phyloP scores from a whole-genome alignment of 2,329 filamentous ascomycete genomes.

The Claviceps capensis region DNA sequence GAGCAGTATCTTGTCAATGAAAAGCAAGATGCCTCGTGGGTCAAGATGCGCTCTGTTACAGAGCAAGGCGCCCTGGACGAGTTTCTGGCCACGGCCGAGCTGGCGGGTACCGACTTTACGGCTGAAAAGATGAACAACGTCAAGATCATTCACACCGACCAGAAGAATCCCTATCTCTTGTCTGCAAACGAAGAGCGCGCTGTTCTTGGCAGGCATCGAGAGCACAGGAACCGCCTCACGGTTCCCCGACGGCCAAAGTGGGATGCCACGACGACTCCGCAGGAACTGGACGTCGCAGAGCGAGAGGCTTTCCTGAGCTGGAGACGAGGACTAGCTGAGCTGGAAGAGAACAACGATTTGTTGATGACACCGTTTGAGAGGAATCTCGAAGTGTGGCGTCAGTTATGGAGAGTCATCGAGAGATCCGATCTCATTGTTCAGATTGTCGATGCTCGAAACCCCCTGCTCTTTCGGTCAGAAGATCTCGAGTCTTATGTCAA shows the following conservation, averaged over 20 bases:
- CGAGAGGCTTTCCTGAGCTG: conserved; percentile 72
- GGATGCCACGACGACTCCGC: conserved; percentile 72
- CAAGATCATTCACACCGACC: conserved; percentile 94
- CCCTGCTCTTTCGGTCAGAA: conserved; percentile 83
- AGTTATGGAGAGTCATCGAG: conserved; percentile 96
- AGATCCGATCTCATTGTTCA: conserved; percentile 90
- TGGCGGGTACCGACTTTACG: conserved; percentile 97
- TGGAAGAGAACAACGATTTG: conserved; percentile 87
- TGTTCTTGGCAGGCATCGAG: conserved; percentile 66
- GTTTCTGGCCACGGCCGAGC: conserved; percentile 86
- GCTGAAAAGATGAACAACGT: conserved; percentile 98
- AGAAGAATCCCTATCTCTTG: conserved; percentile 88
- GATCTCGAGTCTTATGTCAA: conserved; percentile 92
- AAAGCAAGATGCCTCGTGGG: conserved; percentile 83
- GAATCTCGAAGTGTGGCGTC: conserved; percentile 94
- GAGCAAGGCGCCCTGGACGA: conserved; percentile 95
- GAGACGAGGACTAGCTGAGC: conserved; percentile 78
- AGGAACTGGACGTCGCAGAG: conserved; percentile 68
- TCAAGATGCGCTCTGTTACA: conserved; percentile 98
- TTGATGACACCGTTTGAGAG: conserved; percentile 97
- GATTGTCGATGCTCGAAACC: conserved; percentile 95
- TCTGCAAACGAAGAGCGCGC: conserved; percentile 72
- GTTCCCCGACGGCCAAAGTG: conserved; percentile 83
- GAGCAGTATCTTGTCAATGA: conserved; percentile 89
- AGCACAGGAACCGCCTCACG: conserved; percentile 66